Evolutionary conservation across 2,329 filamentous ascomycete species (phyloP).

Genomic region (Elsinoe fawcettii): DNA sequence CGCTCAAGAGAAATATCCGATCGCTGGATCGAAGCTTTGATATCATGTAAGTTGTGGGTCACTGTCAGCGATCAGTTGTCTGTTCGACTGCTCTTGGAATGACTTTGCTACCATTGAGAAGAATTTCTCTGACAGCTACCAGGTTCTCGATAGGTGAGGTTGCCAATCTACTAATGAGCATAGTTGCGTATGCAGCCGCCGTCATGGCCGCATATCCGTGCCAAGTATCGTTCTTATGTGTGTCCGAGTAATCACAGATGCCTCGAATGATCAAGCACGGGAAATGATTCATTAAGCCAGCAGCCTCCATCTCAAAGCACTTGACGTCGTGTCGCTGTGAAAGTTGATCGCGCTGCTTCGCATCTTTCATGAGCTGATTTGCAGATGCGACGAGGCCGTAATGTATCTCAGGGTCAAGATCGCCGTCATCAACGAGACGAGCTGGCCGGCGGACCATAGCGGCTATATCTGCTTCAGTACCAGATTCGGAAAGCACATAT

Average conservation of each 20-base stretch:
- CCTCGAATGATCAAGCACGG: constrained; percentile 24
- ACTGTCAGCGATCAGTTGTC: too few relatives aligned
- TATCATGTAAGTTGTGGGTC: too few relatives aligned
- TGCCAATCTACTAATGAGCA: not conserved
- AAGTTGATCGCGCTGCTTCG: not conserved
- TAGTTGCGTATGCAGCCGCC: constrained; percentile 22
- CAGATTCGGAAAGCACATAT: too few relatives aligned
- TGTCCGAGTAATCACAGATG: constrained; percentile 24
- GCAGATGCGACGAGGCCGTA: constrained; percentile 35
- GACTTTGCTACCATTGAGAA: not conserved
- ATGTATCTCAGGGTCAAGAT: constrained; percentile 26
- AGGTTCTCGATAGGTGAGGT: not conserved
- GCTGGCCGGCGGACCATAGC: not conserved
- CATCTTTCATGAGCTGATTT: constrained; percentile 23
- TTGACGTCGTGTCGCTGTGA: constrained; percentile 5
- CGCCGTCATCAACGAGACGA: not conserved
- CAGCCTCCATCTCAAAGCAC: too few relatives aligned
- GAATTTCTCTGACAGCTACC: not conserved
- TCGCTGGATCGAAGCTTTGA: too few relatives aligned
- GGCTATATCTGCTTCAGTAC: too few relatives aligned
- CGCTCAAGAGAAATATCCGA: too few relatives aligned
- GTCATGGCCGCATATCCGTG: constrained; percentile 21
- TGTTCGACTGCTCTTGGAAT: too few relatives aligned
- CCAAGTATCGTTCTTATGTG: constrained; percentile 23
- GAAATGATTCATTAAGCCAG: constrained; percentile 17